phyloP scores from a whole-genome alignment of 345 rosid species.

The Lepidium sativum region DNA sequence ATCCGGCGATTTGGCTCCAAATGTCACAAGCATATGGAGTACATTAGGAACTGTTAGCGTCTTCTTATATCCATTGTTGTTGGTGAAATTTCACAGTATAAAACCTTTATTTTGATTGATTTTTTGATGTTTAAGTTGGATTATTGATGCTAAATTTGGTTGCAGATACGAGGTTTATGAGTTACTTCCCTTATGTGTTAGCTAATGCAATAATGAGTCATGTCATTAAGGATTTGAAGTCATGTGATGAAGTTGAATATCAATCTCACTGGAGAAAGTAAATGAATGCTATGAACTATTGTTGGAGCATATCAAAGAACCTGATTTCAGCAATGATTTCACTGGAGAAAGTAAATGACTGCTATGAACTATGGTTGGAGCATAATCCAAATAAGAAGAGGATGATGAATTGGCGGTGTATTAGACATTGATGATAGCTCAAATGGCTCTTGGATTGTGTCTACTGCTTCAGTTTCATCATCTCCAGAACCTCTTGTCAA shows the following conservation, averaged over 20 bases:
- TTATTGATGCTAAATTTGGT: slow-evolving; percentile 20
- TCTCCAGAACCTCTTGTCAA: slow-evolving; percentile 41
- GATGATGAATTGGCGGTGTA: slow-evolving; percentile 41
- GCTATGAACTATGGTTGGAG: slow-evolving; percentile 51
- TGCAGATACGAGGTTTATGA: slow-evolving; percentile 61
- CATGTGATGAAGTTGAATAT: slow-evolving; percentile 40
- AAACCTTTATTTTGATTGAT: background rate
- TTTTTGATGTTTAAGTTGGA: background rate
- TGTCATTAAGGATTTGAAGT: slow-evolving; percentile 52
- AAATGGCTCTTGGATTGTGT: slow-evolving; percentile 36
- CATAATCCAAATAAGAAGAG: slow-evolving; percentile 40
- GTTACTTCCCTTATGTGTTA: slow-evolving; percentile 54
- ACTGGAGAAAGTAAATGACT: slow-evolving; percentile 56
- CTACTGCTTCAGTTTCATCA: slow-evolving; percentile 39
- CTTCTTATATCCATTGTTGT: slow-evolving; percentile 58
- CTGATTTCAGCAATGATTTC: slow-evolving; percentile 2
- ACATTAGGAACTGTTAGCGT: slow-evolving; percentile 55
- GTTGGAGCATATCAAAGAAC: slow-evolving; percentile 30
- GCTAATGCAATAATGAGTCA: slow-evolving; percentile 73
- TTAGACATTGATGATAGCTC: slow-evolving; percentile 55
- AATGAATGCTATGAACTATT: slow-evolving; percentile 57
- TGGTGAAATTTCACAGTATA: slow-evolving; percentile 40
- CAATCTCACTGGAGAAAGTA: slow-evolving; percentile 58
- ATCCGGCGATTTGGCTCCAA: slow-evolving; percentile 55
- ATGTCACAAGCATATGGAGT: slow-evolving; percentile 47